Evolutionary conservation across 140 eudicot genomes (phyloP), one percentile per base, ranked within the genome.

Genomic region (Anethum foeniculum): DNA sequence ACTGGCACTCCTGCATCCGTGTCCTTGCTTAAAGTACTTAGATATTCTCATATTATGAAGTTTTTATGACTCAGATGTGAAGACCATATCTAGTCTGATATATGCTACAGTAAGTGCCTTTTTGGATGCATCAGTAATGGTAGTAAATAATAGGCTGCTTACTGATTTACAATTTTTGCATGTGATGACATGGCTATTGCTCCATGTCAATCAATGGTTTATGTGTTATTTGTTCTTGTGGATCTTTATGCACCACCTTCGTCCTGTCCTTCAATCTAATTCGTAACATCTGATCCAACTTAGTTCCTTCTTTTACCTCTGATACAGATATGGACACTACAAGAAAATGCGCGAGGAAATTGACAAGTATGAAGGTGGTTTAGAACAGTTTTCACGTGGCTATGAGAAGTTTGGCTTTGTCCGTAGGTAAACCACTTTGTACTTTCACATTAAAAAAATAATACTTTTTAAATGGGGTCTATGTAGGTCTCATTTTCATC

Each of bases 311-410:
- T 52, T 67, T 52, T 80, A 71, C 75, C 34, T 43, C 46, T 80
- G 48, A 78, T 79, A 51, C 88, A 95, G 99, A 56, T 95, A 85
- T 86, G 78, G 82, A 39, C 93, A 90, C 80, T 95, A 95, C 91
- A 95, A 85, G 82, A 92, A 87, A 81, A 49, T 95, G 85, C 97
- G 97, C 44, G 97, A 88, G 76, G 90, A 91, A 80, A 95, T 95
- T 85, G 94, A 95, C 89, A 87, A 90, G 78, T 76, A 85, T 82
- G 99, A 95, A 86, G 99, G 99, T 76, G 97, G 99, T 75, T 48
- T 95, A 87, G 97, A 95, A 85, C 84, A 69, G 30, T 95, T 95
- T 88, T 95, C 99, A 81, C 96, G 97, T 85, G 99, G 99, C 69
- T 95, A 90, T 87, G 99, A 92, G 90, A 92, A 92, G 85, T 83